Percentiles rank a stretch among this genome's conserved stretches.
phyloP scores from a whole-genome alignment of 352 stramenopile species.

The Globisporangium viniferum region DNA sequence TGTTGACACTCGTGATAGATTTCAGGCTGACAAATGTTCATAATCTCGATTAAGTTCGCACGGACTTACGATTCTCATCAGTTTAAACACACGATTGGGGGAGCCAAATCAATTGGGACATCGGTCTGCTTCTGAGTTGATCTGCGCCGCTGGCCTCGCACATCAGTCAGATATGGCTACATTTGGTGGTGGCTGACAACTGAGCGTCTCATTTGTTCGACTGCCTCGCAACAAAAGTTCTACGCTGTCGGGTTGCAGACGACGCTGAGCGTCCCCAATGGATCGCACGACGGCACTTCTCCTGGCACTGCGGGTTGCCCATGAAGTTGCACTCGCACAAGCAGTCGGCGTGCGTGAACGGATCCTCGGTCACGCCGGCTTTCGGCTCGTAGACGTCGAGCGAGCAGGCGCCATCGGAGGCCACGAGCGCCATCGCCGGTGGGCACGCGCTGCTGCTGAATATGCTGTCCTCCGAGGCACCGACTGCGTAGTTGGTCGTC shows the following conservation, averaged over 20 bases:
- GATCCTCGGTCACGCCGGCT: not conserved
- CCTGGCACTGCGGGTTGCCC: conserved; percentile 14
- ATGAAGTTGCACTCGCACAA: conserved; percentile 23
- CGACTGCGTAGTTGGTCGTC: conserved; percentile 17
- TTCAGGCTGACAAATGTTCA: too few relatives aligned
- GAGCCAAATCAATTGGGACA: too few relatives aligned
- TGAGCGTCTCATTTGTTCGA: too few relatives aligned
- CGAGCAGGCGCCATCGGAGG: conserved; percentile 13
- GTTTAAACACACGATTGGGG: too few relatives aligned
- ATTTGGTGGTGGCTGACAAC: too few relatives aligned
- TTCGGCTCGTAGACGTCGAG: conserved; percentile 2
- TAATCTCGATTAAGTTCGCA: too few relatives aligned
- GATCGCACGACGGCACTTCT: conserved; percentile 19
- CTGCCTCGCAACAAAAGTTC: too few relatives aligned
- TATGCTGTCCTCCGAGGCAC: not conserved
- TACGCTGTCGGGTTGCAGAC: not conserved
- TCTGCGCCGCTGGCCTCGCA: too few relatives aligned
- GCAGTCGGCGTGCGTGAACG: conserved; percentile 19
- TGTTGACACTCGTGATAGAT: too few relatives aligned
- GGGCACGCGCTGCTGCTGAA: conserved; percentile 20
- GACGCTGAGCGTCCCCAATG: not conserved
- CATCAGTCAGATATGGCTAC: too few relatives aligned
- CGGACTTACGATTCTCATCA: too few relatives aligned
- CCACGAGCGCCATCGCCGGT: conserved; percentile 7
- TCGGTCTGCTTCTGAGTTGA: too few relatives aligned